Evolutionary conservation across 2,329 filamentous ascomycete genomes (phyloP).

Genomic region (Stromatinia cepivora): DNA sequence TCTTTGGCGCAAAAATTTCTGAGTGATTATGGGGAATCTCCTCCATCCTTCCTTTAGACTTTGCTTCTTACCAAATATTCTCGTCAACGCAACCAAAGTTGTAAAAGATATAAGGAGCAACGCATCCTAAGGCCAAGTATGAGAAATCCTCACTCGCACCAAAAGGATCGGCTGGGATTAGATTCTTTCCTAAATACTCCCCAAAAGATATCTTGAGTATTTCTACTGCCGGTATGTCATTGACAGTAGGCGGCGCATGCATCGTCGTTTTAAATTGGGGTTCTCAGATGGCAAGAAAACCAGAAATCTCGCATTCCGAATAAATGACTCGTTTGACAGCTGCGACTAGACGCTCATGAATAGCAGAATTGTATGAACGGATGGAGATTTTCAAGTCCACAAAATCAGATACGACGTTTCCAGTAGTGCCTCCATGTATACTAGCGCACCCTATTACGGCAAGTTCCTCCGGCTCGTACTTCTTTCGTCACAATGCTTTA

Average conservation of each 20-base stretch:
- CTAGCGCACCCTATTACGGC: conserved; percentile 48
- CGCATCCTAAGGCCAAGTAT: conserved; percentile 46
- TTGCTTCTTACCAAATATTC: background rate
- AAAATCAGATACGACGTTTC: conserved; percentile 49
- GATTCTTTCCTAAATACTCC: conserved; percentile 27
- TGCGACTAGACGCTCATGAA: conserved; percentile 42
- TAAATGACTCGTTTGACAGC: conserved; percentile 49
- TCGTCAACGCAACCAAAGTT: background rate
- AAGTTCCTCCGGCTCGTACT: conserved; percentile 43
- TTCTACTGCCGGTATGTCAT: conserved; percentile 23
- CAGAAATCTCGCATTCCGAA: conserved; percentile 48
- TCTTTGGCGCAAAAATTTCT: conserved; percentile 57
- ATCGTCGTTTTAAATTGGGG: conserved; percentile 28
- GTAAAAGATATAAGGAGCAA: background rate
- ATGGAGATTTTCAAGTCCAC: conserved; percentile 47
- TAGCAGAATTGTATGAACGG: conserved; percentile 41
- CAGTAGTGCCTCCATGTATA: conserved; percentile 46
- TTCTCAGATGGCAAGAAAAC: conserved; percentile 42
- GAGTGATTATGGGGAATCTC: conserved; percentile 56
- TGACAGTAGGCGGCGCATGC: conserved; percentile 33
- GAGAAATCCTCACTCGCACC: conserved; percentile 41
- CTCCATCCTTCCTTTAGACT: no score
- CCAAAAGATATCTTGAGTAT: conserved; percentile 31
- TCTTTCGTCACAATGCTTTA: conserved; percentile 46
- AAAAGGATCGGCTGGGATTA: conserved; percentile 17